Evolutionary conservation across 129 eudicot genomes (phyloP).

Genomic region (Centrapalus pauciflorus): DNA sequence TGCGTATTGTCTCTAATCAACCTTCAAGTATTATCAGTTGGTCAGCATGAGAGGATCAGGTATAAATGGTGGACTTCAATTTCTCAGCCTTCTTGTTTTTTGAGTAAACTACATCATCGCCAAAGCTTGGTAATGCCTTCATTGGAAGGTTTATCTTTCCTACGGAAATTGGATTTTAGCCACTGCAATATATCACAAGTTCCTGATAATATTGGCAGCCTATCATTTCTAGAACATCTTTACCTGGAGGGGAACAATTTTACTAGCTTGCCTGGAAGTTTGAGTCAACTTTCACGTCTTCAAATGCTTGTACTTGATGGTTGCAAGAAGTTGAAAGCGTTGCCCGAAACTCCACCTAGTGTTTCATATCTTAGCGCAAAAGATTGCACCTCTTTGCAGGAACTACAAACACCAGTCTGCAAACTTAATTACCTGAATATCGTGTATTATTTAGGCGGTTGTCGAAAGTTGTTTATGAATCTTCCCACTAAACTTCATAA

Average conservation of each 20-base stretch:
- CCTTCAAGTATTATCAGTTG: not conserved
- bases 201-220: not conserved
- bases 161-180: not conserved
- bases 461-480: not conserved
- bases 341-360: not conserved
- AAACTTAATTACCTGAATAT: no score
- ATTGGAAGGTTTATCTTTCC: not conserved
- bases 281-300: not conserved
- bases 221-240: not conserved
- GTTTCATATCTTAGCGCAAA: not conserved
- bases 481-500: no score
- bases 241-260: not conserved
- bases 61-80: not conserved
- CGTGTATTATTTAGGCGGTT: not conserved
- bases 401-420: not conserved
- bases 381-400: not conserved
- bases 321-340: not conserved
- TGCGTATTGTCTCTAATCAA: not conserved
- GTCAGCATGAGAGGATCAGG: not conserved
- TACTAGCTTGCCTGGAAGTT: slow-evolving; percentile 1
- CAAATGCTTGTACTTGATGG: not conserved
- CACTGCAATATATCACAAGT: not conserved
- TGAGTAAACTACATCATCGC: not conserved
- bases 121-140: not conserved
- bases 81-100: not conserved